Percentiles rank a stretch among this genome's conserved stretches.
Conservation (phyloP, 2,329 filamentous ascomycete species). For the Cercospora sp. region DNA sequence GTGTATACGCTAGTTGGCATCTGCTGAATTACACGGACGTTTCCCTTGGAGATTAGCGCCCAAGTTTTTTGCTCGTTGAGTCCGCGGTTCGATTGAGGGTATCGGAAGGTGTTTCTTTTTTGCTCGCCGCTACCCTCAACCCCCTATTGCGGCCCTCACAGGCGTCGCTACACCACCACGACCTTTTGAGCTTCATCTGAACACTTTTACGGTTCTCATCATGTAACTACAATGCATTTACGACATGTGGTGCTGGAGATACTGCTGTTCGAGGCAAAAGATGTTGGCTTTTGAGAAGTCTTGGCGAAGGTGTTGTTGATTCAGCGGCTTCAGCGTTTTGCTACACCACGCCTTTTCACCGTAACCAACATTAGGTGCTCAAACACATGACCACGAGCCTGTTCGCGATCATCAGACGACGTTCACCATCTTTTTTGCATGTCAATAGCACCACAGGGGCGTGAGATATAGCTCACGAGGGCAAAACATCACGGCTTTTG, state of each 20-base stretch:
- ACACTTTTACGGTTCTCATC: neutral
- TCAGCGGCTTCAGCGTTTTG: neutral
- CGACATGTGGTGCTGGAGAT: neutral
- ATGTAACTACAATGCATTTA: neutral
- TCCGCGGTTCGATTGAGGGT: neutral
- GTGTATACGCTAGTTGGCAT: constrained; percentile 1
- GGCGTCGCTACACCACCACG: neutral
- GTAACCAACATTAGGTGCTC: neutral
- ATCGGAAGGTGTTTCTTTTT: neutral
- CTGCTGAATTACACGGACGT: neutral
- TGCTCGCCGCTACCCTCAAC: neutral
- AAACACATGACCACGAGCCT: neutral
- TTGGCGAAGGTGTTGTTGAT: neutral
- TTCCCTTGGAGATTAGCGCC: neutral
- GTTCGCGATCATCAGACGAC: neutral
- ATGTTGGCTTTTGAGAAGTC: neutral
- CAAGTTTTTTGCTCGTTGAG: neutral
- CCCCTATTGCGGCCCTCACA: neutral
- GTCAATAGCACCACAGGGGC: neutral
- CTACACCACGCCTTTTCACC: neutral
- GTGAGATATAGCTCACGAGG: neutral
- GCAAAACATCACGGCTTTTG: neutral
- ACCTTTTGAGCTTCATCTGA: neutral
- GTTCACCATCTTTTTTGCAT: neutral
- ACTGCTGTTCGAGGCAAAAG: neutral